Conservation (phyloP, 2,329 filamentous ascomycete genomes). For the Aplosporella prunicola region DNA sequence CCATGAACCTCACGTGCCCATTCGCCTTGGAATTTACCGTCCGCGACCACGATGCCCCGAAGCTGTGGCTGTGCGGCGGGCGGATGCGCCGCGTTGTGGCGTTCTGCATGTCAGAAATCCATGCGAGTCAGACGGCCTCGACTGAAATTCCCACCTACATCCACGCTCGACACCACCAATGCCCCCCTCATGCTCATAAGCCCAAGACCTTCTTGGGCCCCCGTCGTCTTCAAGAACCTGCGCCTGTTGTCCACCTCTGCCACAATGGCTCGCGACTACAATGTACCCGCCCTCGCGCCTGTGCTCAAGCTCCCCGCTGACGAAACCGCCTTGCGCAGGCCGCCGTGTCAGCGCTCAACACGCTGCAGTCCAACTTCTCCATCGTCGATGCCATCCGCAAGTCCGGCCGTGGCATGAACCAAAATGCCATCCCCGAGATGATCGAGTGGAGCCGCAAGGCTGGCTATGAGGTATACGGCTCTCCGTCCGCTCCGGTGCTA, state of each 20-base stretch:
- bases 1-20: too few species aligned
- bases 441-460: slow-evolving; percentile 64
- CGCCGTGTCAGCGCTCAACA: slow-evolving; percentile 65
- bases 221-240: not conserved
- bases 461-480: slow-evolving; percentile 58
- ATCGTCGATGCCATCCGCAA: slow-evolving; percentile 69
- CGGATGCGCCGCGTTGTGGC: too few species aligned
- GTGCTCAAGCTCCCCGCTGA: not conserved
- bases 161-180: too few species aligned
- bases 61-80: too few species aligned
- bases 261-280: slow-evolving; percentile 14
- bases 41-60: too few species aligned
- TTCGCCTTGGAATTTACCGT: too few species aligned
- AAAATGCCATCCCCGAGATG: slow-evolving; percentile 72
- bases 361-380: slow-evolving; percentile 69
- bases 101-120: too few species aligned
- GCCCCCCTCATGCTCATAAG: slow-evolving; percentile 11
- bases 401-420: slow-evolving; percentile 63
- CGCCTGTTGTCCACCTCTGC: slow-evolving; percentile 4
- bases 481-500: slow-evolving; percentile 9
- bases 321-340: slow-evolving; percentile 37
- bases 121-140: too few species aligned
- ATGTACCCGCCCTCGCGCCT: slow-evolving; percentile 3
- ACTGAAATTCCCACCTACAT: too few species aligned
- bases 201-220: slow-evolving; percentile 5